Conservation (phyloP, 2,329 filamentous ascomycete species). For the Cordyceps militaris region DNA sequence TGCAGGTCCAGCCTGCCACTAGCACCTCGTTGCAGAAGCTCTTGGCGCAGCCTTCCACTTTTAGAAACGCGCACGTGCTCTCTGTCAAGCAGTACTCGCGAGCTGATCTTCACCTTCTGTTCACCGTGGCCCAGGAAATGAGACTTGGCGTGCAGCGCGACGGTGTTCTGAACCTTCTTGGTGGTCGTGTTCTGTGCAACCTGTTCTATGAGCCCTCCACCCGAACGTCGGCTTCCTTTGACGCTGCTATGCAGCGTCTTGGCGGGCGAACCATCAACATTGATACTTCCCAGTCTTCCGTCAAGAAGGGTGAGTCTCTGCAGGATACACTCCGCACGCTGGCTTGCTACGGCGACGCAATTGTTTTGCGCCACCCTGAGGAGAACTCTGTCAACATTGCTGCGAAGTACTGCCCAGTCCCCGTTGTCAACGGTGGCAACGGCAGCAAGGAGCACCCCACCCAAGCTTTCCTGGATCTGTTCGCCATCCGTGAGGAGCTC, state of each 20-base stretch:
- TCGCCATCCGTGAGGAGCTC: conserved; percentile 95
- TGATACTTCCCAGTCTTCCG: conserved; percentile 76
- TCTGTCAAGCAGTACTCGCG: conserved; percentile 88
- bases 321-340: conserved; percentile 92
- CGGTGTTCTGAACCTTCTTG: conserved; percentile 79
- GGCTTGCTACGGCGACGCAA: conserved; percentile 87
- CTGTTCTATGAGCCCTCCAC: conserved; percentile 99
- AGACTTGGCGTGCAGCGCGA: conserved; percentile 87
- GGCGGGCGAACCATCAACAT: conserved; percentile 81
- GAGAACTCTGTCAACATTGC: conserved; percentile 75
- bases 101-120: conserved; percentile 82
- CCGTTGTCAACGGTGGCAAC: conserved; percentile 95
- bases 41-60: conserved; percentile 66
- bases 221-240: conserved; percentile 89
- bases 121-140: conserved; percentile 98
- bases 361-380: conserved; percentile 90
- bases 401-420: conserved; percentile 79
- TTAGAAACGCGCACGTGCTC: conserved; percentile 84
- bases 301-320: conserved; percentile 88
- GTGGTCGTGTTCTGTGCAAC: conserved; percentile 78
- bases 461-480: conserved; percentile 94
- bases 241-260: conserved; percentile 96
- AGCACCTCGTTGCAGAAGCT: conserved; percentile 63
- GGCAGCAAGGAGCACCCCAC: conserved; percentile 94
- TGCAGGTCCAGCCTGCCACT: conserved; percentile 43